Percentiles rank a stretch among this genome's conserved stretches.
Conservation (phyloP, 352 stramenopile genomes). For the Plasmopara viticola region DNA sequence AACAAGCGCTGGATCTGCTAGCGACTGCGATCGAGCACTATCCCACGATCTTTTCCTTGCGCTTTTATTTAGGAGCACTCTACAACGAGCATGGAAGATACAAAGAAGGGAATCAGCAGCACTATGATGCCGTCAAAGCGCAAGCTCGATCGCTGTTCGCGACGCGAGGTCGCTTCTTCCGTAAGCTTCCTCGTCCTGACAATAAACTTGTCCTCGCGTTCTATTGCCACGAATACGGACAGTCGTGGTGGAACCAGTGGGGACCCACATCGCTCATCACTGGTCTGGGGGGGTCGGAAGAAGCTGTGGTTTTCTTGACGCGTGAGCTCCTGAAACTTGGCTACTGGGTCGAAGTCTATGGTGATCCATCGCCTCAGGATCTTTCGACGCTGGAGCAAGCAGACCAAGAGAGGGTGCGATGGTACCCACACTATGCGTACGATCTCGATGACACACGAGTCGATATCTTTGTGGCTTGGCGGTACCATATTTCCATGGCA, state of each 20-base stretch:
- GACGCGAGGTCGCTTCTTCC: conserved; percentile 18
- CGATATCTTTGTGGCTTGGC: conserved; percentile 89
- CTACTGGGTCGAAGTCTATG: conserved; percentile 87
- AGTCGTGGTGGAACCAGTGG: conserved; percentile 88
- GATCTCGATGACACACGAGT: conserved; percentile 45
- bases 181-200: conserved; percentile 25
- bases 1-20: conserved; percentile 35
- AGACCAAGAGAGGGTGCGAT: conserved; percentile 39
- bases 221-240: conserved; percentile 90
- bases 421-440: conserved; percentile 71
- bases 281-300: conserved; percentile 87
- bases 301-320: conserved; percentile 87
- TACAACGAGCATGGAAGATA: conserved; percentile 26
- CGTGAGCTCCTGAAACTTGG: conserved; percentile 68
- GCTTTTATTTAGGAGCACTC: conserved; percentile 54
- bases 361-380: conserved; percentile 48
- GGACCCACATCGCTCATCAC: conserved; percentile 59
- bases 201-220: conserved; percentile 52
- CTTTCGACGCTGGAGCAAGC: conserved; percentile 16
- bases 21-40: conserved; percentile 16
- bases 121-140: conserved; percentile 27
- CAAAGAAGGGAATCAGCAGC: conserved; percentile 20
- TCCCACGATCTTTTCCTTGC: conserved; percentile 29
- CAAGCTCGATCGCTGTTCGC: conserved; percentile 31
- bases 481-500: conserved; percentile 79